Conservation (phyloP, 1,284 basidiomycete genomes). For the Trametes versicolor region DNA sequence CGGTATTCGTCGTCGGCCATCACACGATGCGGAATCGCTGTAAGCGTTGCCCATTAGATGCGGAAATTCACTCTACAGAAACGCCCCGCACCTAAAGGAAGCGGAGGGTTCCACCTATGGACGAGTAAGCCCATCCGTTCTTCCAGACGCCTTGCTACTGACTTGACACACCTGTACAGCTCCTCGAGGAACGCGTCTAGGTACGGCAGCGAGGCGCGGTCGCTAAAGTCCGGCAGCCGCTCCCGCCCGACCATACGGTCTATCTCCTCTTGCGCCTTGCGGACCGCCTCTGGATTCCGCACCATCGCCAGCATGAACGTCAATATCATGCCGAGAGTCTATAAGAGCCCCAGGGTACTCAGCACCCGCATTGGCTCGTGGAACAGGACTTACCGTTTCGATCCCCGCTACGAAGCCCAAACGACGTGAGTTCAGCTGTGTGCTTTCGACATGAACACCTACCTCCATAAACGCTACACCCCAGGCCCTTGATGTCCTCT, state of each 20-base stretch:
- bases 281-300: slow-evolving; percentile 27
- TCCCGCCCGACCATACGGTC: slow-evolving; percentile 28
- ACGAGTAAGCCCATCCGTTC: neutral
- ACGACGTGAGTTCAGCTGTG: too few species aligned
- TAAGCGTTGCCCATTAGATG: neutral
- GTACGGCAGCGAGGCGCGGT: slow-evolving; percentile 41
- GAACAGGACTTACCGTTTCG: neutral
- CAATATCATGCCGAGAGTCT: neutral
- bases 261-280: slow-evolving; percentile 32
- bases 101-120: slow-evolving; percentile 28
- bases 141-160: slow-evolving; percentile 6
- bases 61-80: too few species aligned
- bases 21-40: slow-evolving; percentile 26
- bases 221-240: slow-evolving; percentile 32
- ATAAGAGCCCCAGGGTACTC: neutral
- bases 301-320: slow-evolving; percentile 31
- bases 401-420: neutral
- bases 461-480: slow-evolving; percentile 37
- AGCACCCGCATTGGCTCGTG: too few species aligned
- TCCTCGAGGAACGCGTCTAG: slow-evolving; percentile 58
- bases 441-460: neutral
- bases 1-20: slow-evolving; percentile 58
- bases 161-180: slow-evolving; percentile 49
- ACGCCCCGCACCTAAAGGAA: slow-evolving; percentile 21
- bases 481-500: slow-evolving; percentile 33